Conservation (phyloP, 345 rosid species). For the Eutrema heterophyllum region DNA sequence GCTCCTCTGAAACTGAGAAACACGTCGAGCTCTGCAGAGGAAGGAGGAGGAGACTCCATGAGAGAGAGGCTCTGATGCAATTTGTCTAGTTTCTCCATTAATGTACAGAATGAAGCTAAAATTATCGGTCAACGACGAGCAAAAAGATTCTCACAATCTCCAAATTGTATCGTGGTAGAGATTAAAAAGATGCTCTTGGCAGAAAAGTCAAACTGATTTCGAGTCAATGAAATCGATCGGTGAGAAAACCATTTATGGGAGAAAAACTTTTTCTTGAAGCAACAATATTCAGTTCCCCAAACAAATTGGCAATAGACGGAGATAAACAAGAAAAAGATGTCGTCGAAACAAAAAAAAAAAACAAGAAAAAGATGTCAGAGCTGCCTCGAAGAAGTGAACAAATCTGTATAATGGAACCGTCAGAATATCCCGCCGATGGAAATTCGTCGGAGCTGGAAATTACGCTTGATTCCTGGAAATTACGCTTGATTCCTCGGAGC, state of each 20-base stretch:
- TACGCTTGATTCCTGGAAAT: no score
- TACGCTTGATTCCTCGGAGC: no score
- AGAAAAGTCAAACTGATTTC: neutral
- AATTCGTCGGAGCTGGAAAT: neutral
- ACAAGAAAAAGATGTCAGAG: no score
- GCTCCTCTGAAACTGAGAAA: constrained; percentile 37
- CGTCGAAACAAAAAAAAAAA: no score
- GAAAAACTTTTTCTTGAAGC: neutral
- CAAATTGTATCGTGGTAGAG: neutral
- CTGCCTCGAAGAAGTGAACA: neutral
- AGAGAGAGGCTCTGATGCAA: neutral
- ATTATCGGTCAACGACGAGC: neutral
- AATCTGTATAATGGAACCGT: constrained; percentile 28
- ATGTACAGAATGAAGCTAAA: no score
- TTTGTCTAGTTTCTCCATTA: no score
- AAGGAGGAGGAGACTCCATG: constrained; percentile 7
- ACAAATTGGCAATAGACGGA: no score
- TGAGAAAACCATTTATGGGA: neutral
- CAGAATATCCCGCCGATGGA: constrained; percentile 14
- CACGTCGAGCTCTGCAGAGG: constrained; percentile 25
- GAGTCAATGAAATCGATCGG: neutral
- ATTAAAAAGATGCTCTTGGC: no score
- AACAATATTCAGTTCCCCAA: neutral
- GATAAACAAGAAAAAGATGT: no score
- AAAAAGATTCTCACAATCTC: neutral